Evolutionary conservation across 768 basidiomycete genomes (phyloP).

Genomic region (Dioszegia aurantiaca): DNA sequence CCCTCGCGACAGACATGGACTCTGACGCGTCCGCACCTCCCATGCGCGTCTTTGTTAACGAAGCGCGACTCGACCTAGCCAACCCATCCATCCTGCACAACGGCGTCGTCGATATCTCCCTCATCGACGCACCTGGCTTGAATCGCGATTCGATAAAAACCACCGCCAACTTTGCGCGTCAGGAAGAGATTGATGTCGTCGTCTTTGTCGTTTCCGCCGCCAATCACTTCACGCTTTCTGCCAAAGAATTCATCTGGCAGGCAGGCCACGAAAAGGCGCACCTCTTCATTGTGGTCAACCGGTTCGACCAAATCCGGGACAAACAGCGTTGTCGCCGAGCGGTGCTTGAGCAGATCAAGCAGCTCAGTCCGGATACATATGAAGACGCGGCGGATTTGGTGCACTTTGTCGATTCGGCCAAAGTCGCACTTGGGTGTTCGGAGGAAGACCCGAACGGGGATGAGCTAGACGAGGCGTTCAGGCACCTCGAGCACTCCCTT

Average conservation of each 20-base stretch:
- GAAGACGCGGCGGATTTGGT: slow-evolving; percentile 90
- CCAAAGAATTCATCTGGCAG: slow-evolving; percentile 86
- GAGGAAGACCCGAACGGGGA: slow-evolving; percentile 63
- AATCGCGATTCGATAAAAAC: slow-evolving; percentile 94
- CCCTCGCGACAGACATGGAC: slow-evolving; percentile 73
- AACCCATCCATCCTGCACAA: slow-evolving; percentile 86
- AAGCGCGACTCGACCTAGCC: slow-evolving; percentile 62
- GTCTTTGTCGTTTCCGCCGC: slow-evolving; percentile 97
- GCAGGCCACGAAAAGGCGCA: slow-evolving; percentile 97
- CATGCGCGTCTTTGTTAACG: slow-evolving; percentile 84
- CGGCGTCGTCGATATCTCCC: slow-evolving; percentile 92
- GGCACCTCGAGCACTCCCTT: slow-evolving; percentile 80
- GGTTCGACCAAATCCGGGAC: slow-evolving; percentile 91
- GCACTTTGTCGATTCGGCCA: slow-evolving; percentile 93
- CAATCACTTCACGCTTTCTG: slow-evolving; percentile 96
- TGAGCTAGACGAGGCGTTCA: slow-evolving; percentile 60
- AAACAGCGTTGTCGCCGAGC: slow-evolving; percentile 85
- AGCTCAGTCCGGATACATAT: slow-evolving; percentile 85
- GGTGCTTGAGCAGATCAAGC: slow-evolving; percentile 89
- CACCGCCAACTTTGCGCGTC: slow-evolving; percentile 88
- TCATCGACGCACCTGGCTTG: slow-evolving; percentile 96
- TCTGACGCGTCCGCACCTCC: slow-evolving; percentile 59
- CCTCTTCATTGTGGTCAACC: slow-evolving; percentile 97
- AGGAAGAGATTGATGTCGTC: slow-evolving; percentile 96
- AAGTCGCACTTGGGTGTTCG: slow-evolving; percentile 48